phyloP scores from a whole-genome alignment of 2,329 filamentous ascomycete genomes.

The Calonectria crousiana region DNA sequence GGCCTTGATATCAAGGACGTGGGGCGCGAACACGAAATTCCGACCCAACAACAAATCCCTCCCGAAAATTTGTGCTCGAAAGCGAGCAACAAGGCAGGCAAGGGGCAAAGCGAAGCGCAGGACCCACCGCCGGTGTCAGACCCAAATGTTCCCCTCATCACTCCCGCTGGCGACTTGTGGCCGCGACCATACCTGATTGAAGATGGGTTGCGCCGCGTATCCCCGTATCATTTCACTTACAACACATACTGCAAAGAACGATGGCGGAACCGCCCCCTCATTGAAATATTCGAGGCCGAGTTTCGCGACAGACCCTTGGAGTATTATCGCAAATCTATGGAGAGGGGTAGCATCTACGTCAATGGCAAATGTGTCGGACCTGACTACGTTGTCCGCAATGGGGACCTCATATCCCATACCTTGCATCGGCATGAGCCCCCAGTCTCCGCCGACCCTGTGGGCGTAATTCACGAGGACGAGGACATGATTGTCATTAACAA shows the following conservation, averaged over 20 bases:
- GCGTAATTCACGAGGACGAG: slow-evolving; percentile 89
- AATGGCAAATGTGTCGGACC: slow-evolving; percentile 80
- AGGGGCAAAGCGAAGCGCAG: slow-evolving; percentile 28
- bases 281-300: slow-evolving; percentile 91
- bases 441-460: slow-evolving; percentile 83
- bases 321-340: slow-evolving; percentile 91
- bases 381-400: slow-evolving; percentile 83
- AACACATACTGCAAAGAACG: slow-evolving; percentile 95
- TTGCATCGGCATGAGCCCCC: slow-evolving; percentile 96
- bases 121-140: slow-evolving; percentile 35
- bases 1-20: slow-evolving; percentile 31
- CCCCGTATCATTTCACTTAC: slow-evolving; percentile 93
- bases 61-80: slow-evolving; percentile 23
- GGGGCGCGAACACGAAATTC: slow-evolving; percentile 18
- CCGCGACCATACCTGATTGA: slow-evolving; percentile 84
- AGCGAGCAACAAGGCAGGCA: slow-evolving; percentile 2
- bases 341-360: slow-evolving; percentile 81
- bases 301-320: slow-evolving; percentile 88
- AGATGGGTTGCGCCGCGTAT: slow-evolving; percentile 83
- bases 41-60: slow-evolving; percentile 26
- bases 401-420: slow-evolving; percentile 91
- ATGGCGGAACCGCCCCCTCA: slow-evolving; percentile 84
- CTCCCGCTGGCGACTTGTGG: slow-evolving; percentile 55
- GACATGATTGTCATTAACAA: slow-evolving; percentile 98
- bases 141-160: slow-evolving; percentile 44